Percentiles rank a stretch among this genome's conserved stretches.
These are phyloP conservation scores for Monosporozyma yasuniensis DNA, from an alignment of 805 yeast genomes.

Conservation along the genomic window DNA sequence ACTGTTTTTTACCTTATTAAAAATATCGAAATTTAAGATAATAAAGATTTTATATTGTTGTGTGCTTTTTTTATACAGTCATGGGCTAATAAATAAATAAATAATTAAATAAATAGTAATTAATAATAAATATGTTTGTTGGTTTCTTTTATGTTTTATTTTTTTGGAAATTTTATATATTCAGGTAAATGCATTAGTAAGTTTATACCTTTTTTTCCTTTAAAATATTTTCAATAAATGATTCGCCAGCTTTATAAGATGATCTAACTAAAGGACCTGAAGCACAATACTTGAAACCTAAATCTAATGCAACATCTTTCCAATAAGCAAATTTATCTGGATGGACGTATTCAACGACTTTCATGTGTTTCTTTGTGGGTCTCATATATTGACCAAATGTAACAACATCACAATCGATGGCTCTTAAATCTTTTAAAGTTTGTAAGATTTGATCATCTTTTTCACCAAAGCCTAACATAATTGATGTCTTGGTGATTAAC, in stretches of 20 bases:
- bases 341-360: constrained; percentile 87
- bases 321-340: constrained; percentile 94
- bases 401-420: constrained; percentile 78
- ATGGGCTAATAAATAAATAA: background rate
- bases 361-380: constrained; percentile 97
- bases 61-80: background rate
- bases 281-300: constrained; percentile 95
- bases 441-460: constrained; percentile 79
- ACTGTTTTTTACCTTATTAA: background rate
- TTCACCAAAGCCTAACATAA: constrained; percentile 97
- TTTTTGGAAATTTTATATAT: no score
- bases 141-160: no score
- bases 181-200: background rate
- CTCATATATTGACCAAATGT: constrained; percentile 99
- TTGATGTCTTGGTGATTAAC: constrained; percentile 81
- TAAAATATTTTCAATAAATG: constrained; percentile 88
- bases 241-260: constrained; percentile 96
- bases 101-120: constrained; percentile 1
- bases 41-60: no score
- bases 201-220: constrained; percentile 46
- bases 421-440: constrained; percentile 69
- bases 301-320: constrained; percentile 74
- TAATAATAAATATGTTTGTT: background rate
- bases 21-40: background rate
- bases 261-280: constrained; percentile 96